phyloP scores from a whole-genome alignment of 495 filamentous ascomycete species.

The Daldinia caldariorum region DNA sequence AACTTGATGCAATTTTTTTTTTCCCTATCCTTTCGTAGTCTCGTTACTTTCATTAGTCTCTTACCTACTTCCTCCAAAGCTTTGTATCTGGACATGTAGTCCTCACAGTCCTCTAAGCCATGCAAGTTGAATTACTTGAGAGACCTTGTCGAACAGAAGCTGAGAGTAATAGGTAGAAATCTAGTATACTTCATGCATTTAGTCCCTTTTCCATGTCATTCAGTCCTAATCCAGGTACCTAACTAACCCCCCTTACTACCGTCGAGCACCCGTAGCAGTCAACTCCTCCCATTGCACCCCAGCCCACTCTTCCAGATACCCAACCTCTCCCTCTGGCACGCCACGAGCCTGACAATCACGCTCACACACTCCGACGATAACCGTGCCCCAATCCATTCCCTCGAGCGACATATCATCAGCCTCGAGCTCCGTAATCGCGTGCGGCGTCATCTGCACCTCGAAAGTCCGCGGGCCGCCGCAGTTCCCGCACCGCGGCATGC shows the following conservation, averaged over 20 bases:
- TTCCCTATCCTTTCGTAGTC: slow-evolving; percentile 1
- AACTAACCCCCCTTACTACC: slow-evolving; percentile 10
- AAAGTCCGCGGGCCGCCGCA: slow-evolving; percentile 84
- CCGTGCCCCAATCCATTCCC: slow-evolving; percentile 98
- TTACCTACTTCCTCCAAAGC: not conserved
- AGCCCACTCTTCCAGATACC: slow-evolving; percentile 92
- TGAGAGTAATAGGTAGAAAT: not conserved
- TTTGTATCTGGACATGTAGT: not conserved
- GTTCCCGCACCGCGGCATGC: slow-evolving; percentile 77
- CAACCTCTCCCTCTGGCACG: slow-evolving; percentile 59
- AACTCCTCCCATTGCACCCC: slow-evolving; percentile 97
- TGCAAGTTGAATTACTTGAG: not conserved
- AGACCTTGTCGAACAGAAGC: not conserved
- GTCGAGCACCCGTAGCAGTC: slow-evolving; percentile 31
- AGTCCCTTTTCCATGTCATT: not conserved
- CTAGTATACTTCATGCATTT: no score
- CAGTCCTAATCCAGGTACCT: not conserved
- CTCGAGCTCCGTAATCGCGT: slow-evolving; percentile 90
- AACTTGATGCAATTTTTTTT: not conserved
- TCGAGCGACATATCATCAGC: slow-evolving; percentile 78
- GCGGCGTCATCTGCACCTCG: slow-evolving; percentile 83
- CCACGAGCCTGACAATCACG: slow-evolving; percentile 70
- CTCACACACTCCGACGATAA: slow-evolving; percentile 88
- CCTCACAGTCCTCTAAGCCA: not conserved
- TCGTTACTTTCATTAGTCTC: not conserved